Base-by-base conservation (phyloP, 2,329 filamentous ascomycete genomes). In the Aspergillus caelatus region DNA sequence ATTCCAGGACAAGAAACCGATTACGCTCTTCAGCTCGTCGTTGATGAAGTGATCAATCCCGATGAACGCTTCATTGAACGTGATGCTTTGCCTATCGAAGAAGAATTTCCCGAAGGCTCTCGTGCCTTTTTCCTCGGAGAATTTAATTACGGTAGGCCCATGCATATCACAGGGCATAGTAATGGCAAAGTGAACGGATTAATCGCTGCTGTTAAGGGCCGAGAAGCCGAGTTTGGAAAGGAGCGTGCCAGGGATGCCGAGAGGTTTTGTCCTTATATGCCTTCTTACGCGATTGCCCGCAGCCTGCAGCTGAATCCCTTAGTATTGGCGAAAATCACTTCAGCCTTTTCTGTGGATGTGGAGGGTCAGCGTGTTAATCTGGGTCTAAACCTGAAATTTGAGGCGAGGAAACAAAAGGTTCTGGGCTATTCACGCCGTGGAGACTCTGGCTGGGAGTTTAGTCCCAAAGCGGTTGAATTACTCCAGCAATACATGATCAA, bases 321-420 rank as follows among this genome's bases (percentile, higher is more conserved):
- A 57, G 91, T 95, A 2, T 83, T 99, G 36, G 96, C 94, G 78
- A 99, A 97, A 83, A 91, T 99, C 72, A 98, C 95, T 0, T 96
- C 95, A 1, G 94, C 94, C 0, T 98, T 96, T 77, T 91, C 90
- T 60, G 91, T 99, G 62, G 88, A 88, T 21, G 88, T 94, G 4
- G 92, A 92, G 62, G 93, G 91, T 30, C 83, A 93, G 63, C 91
- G 92, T 71, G 85, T 97, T 66, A 99, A 99, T 72, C 82, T 99
- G 28, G 95, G 95, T 0, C 84, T 99, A 65, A 99, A 99, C 73
- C 85, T 99, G 69, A 99, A 99, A 77, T 99, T 99, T 64, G 95
- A 99, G 76, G 92, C 88, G 2, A 94, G 92, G 80, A 97, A 97
- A 79, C 86, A 94, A 70, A 99, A 99, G 81, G 95, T 99, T 8